Evolutionary conservation across 1,284 basidiomycete genomes (phyloP).

Genomic region (Irpex rosettiformis): DNA sequence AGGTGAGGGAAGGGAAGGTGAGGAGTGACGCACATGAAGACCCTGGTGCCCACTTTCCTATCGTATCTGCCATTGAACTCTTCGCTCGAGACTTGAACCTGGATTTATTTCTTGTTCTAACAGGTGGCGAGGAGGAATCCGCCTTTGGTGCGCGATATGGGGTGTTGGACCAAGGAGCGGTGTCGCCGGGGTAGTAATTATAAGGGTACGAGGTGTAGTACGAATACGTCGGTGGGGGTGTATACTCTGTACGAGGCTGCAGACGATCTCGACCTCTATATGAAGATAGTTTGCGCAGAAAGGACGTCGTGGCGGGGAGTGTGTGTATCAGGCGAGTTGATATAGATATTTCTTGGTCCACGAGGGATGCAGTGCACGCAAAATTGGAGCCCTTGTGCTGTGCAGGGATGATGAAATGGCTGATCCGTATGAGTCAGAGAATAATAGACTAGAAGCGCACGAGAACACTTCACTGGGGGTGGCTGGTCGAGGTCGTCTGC

Average conservation of each 20-base stretch:
- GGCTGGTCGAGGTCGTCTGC: neutral
- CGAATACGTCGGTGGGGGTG: neutral
- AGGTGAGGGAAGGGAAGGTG: neutral
- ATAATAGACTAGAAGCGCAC: neutral
- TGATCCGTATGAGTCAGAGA: neutral
- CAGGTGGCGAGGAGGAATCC: neutral
- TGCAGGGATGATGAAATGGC: neutral
- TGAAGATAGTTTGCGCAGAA: conserved; percentile 10
- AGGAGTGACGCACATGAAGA: conserved; percentile 22
- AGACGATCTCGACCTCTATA: conserved; percentile 1
- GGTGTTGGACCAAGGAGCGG: neutral
- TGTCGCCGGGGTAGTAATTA: neutral
- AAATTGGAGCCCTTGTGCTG: neutral
- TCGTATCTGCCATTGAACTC: conserved; percentile 20
- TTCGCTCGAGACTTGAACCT: neutral
- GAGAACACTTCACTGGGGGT: neutral
- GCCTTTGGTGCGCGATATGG: neutral
- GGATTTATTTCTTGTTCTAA: no score
- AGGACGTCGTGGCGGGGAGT: conserved; percentile 7
- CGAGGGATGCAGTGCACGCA: no score
- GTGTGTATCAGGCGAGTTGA: no score
- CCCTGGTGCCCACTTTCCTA: conserved; percentile 29
- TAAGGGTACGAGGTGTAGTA: neutral
- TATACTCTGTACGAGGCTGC: neutral
- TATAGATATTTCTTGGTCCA: no score